Evolutionary conservation across 1,284 basidiomycete genomes (phyloP), one percentile per base, ranked within the genome.

Genomic region (Phenoliferia sp.): DNA sequence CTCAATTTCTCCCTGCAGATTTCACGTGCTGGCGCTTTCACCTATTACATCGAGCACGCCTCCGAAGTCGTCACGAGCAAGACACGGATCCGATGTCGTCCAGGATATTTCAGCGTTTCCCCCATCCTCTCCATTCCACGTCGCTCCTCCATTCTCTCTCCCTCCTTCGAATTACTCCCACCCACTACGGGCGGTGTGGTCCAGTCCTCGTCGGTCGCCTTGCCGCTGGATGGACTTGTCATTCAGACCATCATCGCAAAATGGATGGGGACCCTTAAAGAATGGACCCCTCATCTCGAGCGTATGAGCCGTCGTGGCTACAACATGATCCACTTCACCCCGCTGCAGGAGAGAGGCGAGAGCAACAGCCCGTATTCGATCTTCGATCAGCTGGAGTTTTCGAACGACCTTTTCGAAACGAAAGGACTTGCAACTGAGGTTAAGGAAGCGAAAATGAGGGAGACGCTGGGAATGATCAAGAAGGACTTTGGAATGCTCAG

Each of bases 41-140:
- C 90, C 67, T 97, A 92, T 80, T 95, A 88, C 86, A 83, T 96
- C 64, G 93, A 96, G 80, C 92, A 94, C 78, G 92, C 94, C 72
- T 76, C 73, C 31, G 68, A 75, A 19, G 65, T 69, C 12, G 83
- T 85, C 2, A 74, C 76, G 6, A 35, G n/a, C 22, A 19, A n/a
- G 6, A 73, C 77, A 1, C 77, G 84, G 28, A 79, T 89, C 65
- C 87, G 86, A 69, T 90, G 91, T 52, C 86, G 90, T 63, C 86
- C 90, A 75, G 93, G 94, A 2, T 96, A 93, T 80, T 96, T 97
- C 81, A 95, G 95, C 79, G 87, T 97, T 72, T 94, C 97, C 77
- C 94, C 94, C 19, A 83, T 92, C 70, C 86, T 97, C 67, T 86
- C 84, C 54, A 82, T 85, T 58, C 90, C 88, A 73, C 82, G 84